Evolutionary conservation across 371 early-diverging fungal species (phyloP).

Genomic region (Lichtheimia ornata): DNA sequence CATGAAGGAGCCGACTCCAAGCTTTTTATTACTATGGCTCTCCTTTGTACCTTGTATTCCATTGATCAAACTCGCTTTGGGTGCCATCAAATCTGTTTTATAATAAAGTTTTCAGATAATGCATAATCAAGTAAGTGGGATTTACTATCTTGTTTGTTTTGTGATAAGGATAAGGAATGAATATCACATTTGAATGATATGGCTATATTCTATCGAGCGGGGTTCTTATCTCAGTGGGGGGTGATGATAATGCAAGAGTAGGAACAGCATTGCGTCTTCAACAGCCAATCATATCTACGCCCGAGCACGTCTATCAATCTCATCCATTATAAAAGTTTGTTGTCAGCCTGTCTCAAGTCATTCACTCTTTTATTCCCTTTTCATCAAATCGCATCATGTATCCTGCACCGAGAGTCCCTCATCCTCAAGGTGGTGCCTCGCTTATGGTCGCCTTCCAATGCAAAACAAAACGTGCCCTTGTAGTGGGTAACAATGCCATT

Average conservation of each 20-base stretch:
- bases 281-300: not conserved
- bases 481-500: constrained; percentile 65
- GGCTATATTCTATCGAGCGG: no score
- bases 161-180: no score
- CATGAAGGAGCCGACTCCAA: not conserved
- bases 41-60: constrained; percentile 33
- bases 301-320: not conserved
- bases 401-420: constrained; percentile 18
- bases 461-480: constrained; percentile 53
- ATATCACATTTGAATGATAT: no score
- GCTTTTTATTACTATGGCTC: constrained; percentile 28
- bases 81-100: no score
- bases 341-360: not conserved
- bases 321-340: not conserved
- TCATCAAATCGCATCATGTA: not conserved
- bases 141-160: no score
- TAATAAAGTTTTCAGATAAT: no score
- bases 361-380: not conserved
- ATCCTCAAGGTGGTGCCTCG: constrained; percentile 65
- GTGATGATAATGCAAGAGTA: not conserved
- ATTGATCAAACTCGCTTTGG: not conserved
- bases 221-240: no score
- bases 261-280: not conserved
- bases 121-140: no score
- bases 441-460: constrained; percentile 71